Evolutionary conservation across 2,329 filamentous ascomycete species (phyloP).

Genomic region (Xylariaceae sp.): DNA sequence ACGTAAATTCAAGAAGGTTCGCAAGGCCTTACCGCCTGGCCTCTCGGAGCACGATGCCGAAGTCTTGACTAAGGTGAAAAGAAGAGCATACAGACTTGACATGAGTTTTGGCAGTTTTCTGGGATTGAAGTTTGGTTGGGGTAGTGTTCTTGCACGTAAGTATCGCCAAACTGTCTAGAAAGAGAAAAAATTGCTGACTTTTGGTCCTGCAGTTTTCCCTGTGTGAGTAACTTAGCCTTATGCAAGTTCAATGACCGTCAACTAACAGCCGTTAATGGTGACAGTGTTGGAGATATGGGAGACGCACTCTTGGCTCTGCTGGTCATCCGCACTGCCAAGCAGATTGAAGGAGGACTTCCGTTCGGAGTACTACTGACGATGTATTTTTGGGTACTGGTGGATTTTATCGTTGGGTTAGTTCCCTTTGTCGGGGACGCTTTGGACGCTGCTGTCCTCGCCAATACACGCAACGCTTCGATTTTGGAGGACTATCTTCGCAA

Average conservation of each 20-base stretch:
- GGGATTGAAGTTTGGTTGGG: constrained; percentile 87
- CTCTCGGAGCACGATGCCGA: constrained; percentile 81
- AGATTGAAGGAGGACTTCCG: constrained; percentile 78
- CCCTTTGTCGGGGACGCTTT: constrained; percentile 76
- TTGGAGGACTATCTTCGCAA: constrained; percentile 70
- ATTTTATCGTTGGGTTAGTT: constrained; percentile 74
- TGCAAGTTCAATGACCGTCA: background rate
- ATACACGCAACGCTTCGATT: constrained; percentile 73
- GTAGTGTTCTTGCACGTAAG: constrained; percentile 79
- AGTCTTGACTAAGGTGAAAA: constrained; percentile 83
- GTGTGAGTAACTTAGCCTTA: constrained; percentile 57
- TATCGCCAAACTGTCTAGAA: too few relatives aligned
- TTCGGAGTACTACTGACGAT: constrained; percentile 65
- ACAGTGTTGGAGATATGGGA: constrained; percentile 71
- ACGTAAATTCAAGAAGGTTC: constrained; percentile 78
- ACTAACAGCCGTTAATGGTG: constrained; percentile 29
- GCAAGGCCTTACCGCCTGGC: constrained; percentile 81
- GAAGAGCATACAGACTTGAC: constrained; percentile 83
- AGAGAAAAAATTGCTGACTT: too few relatives aligned
- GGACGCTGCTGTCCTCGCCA: constrained; percentile 74
- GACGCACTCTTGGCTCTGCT: constrained; percentile 76
- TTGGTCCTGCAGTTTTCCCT: too few relatives aligned
- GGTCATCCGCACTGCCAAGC: constrained; percentile 71
- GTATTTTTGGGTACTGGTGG: constrained; percentile 76
- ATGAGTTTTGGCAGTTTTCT: constrained; percentile 80